phyloP scores from a whole-genome alignment of 768 basidiomycete genomes.

The Mycena floridula region DNA sequence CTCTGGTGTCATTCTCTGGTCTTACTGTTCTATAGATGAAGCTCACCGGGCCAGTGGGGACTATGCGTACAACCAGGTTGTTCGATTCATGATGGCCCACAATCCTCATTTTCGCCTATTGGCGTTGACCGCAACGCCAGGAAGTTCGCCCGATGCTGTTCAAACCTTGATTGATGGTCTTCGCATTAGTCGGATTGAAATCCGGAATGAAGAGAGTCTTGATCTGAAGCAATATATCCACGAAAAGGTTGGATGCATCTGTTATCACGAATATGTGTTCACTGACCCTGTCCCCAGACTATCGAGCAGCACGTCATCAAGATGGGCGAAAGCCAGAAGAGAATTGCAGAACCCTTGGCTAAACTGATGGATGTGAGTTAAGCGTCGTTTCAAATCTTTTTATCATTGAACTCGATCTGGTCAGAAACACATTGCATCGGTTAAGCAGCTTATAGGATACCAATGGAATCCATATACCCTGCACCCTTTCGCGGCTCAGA shows the following conservation, averaged over 20 bases:
- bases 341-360: slow-evolving; percentile 61
- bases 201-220: slow-evolving; percentile 84
- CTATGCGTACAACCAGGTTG: slow-evolving; percentile 85
- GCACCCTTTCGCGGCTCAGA: background rate
- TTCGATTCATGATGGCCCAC: slow-evolving; percentile 88
- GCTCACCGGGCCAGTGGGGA: slow-evolving; percentile 93
- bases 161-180: slow-evolving; percentile 88
- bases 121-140: slow-evolving; percentile 94
- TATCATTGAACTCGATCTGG: too few relatives aligned
- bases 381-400: background rate
- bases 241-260: slow-evolving; percentile 60
- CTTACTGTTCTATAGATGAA: slow-evolving; percentile 53
- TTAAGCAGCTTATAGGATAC: too few relatives aligned
- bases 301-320: slow-evolving; percentile 73
- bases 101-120: slow-evolving; percentile 91
- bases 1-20: background rate
- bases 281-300: slow-evolving; percentile 34
- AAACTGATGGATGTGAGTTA: slow-evolving; percentile 67
- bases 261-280: background rate
- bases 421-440: too few relatives aligned
- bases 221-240: slow-evolving; percentile 85
- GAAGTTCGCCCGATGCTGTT: slow-evolving; percentile 77
- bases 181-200: slow-evolving; percentile 93
- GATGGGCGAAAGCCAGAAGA: slow-evolving; percentile 62
- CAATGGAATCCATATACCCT: too few relatives aligned